phyloP scores from a whole-genome alignment of 2,329 filamentous ascomycete genomes.

The Alternaria angustiovoidea region DNA sequence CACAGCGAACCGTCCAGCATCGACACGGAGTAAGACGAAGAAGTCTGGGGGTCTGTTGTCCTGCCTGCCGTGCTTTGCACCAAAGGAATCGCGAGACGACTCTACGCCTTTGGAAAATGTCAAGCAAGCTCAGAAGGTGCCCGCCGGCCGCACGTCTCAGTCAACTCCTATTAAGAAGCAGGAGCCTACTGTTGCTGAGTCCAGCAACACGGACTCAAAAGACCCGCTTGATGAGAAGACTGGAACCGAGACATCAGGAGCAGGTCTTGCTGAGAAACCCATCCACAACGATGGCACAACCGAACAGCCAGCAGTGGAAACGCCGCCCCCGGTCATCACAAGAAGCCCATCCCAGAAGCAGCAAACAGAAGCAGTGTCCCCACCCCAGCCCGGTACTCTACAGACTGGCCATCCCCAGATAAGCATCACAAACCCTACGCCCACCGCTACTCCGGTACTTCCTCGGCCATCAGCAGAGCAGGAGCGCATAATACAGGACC shows the following conservation, averaged over 20 bases:
- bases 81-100: conserved; percentile 63
- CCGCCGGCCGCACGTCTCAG: conserved; percentile 55
- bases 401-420: conserved; percentile 50
- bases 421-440: conserved; percentile 57
- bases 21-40: conserved; percentile 51
- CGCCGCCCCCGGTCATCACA: conserved; percentile 38
- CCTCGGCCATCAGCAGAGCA: conserved; percentile 48
- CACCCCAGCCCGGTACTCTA: conserved; percentile 44
- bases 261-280: conserved; percentile 35
- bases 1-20: conserved; percentile 42
- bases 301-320: conserved; percentile 33
- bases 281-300: conserved; percentile 31
- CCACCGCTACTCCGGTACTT: conserved; percentile 49
- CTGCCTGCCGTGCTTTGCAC: conserved; percentile 73
- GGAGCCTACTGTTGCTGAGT: conserved; percentile 51
- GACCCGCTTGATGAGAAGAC: conserved; percentile 57
- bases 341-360: conserved; percentile 47
- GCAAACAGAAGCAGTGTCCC: conserved; percentile 37
- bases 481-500: conserved; percentile 57
- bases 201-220: conserved; percentile 56
- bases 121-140: conserved; percentile 52
- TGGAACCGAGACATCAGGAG: conserved; percentile 32
- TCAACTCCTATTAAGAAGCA: conserved; percentile 57
- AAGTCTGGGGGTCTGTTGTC: conserved; percentile 52
- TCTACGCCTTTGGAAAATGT: conserved; percentile 58